These are phyloP conservation scores for Pleurotus tuber-regium DNA, from an alignment of 768 basidiomycete species.

Conservation along the genomic window DNA sequence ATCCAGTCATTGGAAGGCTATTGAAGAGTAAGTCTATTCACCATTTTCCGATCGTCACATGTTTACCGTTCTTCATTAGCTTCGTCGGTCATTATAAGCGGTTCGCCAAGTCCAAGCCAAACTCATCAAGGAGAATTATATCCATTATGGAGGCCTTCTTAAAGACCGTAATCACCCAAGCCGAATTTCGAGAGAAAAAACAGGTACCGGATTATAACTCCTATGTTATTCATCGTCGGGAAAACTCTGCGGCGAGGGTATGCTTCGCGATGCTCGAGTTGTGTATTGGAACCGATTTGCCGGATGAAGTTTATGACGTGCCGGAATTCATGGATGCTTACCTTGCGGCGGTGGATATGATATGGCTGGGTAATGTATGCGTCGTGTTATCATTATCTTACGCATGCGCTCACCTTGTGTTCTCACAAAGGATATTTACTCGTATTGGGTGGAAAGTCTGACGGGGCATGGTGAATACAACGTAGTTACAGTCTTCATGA, in stretches of 20 bases:
- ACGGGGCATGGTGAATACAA: not conserved
- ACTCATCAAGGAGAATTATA: not conserved
- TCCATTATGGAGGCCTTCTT: not conserved
- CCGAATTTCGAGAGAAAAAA: not conserved
- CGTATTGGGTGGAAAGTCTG: not conserved
- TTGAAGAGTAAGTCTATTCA: not conserved
- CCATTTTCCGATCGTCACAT: not conserved
- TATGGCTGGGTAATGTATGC: conserved; percentile 2
- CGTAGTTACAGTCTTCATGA: not conserved
- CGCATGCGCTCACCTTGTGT: not conserved
- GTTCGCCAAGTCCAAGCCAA: not conserved
- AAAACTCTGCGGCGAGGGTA: not conserved
- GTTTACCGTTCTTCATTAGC: not conserved
- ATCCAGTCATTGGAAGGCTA: not conserved
- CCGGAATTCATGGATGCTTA: not conserved
- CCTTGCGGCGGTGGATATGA: not conserved
- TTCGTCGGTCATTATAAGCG: not conserved
- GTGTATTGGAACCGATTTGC: not conserved
- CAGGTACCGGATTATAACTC: not conserved
- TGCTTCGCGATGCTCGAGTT: not conserved
- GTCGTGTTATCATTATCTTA: too few species aligned
- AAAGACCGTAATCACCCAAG: not conserved
- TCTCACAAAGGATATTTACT: not conserved
- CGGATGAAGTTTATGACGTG: not conserved
- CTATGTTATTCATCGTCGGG: not conserved